A percentile compares a stretch with the other conserved stretches of the same genome.
These are phyloP conservation scores for Stipa capillata DNA, from an alignment of 176 grass and related monocot genomes.

Conservation along the genomic window DNA sequence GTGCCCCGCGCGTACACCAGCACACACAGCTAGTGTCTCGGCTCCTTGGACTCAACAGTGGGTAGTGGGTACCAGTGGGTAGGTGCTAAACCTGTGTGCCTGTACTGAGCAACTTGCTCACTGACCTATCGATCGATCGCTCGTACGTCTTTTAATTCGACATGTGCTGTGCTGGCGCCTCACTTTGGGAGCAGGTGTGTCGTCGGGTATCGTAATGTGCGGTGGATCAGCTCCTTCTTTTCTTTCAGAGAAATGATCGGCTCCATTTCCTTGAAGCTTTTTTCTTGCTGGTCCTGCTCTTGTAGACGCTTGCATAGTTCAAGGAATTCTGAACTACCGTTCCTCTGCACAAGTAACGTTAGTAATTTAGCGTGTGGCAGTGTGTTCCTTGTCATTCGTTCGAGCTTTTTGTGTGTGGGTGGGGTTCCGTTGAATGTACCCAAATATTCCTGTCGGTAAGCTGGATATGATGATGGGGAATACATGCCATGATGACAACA, in stretches of 20 bases:
- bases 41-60: neutral
- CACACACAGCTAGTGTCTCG: neutral
- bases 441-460: slow-evolving; percentile 36
- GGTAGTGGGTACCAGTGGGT: neutral
- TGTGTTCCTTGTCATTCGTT: slow-evolving; percentile 33
- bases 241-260: neutral
- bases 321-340: slow-evolving; percentile 31
- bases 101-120: slow-evolving; percentile 7
- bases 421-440: slow-evolving; percentile 30
- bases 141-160: neutral
- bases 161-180: neutral
- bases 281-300: slow-evolving; percentile 24
- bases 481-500: neutral
- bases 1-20: neutral
- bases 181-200: neutral
- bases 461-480: slow-evolving; percentile 22
- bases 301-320: slow-evolving; percentile 40
- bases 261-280: neutral
- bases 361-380: slow-evolving; percentile 14
- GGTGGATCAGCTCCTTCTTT: neutral
- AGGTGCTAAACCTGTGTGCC: neutral
- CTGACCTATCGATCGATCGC: neutral
- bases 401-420: neutral
- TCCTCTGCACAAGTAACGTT: slow-evolving; percentile 3
- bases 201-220: neutral